These are phyloP conservation scores for Xylaria sp. DNA, from an alignment of 2,329 filamentous ascomycete genomes.

Conservation along the genomic window DNA sequence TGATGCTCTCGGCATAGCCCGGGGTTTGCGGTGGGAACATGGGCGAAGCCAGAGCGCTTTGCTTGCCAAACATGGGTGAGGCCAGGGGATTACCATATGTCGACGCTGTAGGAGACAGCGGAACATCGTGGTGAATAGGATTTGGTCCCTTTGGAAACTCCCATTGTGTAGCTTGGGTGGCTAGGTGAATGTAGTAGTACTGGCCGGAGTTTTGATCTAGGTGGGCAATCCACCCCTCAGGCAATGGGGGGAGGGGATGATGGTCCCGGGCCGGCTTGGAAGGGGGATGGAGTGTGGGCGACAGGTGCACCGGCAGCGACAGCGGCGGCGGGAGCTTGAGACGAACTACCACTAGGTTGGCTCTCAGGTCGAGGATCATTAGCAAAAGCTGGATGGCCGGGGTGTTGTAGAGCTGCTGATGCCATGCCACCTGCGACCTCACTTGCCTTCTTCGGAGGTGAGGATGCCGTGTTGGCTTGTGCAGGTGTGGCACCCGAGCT, in stretches of 20 bases:
- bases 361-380: constrained; percentile 63
- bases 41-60: constrained; percentile 69
- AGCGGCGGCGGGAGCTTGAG: constrained; percentile 30
- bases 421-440: constrained; percentile 34
- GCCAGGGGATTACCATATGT: constrained; percentile 69
- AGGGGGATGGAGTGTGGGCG: constrained; percentile 41
- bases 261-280: constrained; percentile 46
- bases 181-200: constrained; percentile 97
- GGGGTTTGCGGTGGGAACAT: constrained; percentile 78
- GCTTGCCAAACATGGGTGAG: constrained; percentile 62
- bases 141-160: constrained; percentile 96
- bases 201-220: constrained; percentile 92
- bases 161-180: constrained; percentile 95
- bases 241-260: constrained; percentile 82
- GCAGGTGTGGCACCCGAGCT: constrained; percentile 26
- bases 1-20: constrained; percentile 78
- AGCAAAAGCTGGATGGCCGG: constrained; percentile 82
- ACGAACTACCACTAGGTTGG: constrained; percentile 42
- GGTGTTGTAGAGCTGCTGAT: constrained; percentile 49
- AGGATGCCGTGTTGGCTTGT: constrained; percentile 27
- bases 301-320: constrained; percentile 1
- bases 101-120: constrained; percentile 75
- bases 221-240: constrained; percentile 97
- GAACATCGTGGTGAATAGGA: constrained; percentile 77
- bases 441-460: constrained; percentile 32